These are phyloP conservation scores for Fraxinus excelsior DNA, from an alignment of 257 asterid species.

Conservation along the genomic window DNA sequence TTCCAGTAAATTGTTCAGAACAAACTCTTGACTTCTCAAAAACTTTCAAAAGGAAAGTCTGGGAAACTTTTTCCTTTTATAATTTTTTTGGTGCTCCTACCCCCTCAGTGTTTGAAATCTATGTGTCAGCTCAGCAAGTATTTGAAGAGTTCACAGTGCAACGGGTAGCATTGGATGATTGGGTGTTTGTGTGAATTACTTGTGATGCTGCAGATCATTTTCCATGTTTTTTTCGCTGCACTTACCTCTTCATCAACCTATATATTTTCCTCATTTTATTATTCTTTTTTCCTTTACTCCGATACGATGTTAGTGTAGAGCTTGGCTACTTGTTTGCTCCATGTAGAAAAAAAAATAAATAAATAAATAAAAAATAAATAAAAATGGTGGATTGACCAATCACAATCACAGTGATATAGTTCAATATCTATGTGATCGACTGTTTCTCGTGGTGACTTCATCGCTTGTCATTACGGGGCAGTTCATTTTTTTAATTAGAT, in stretches of 20 bases:
- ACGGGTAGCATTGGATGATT: background rate
- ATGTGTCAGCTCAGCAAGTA: background rate
- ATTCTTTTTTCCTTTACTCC: background rate
- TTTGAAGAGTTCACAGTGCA: conserved; percentile 11
- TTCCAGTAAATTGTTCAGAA: conserved; percentile 10
- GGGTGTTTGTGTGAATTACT: background rate
- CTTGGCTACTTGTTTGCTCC: background rate
- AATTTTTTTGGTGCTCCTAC: background rate
- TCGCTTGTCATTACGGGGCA: background rate
- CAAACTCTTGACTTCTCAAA: background rate
- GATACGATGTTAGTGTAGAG: background rate
- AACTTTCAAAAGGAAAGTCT: background rate
- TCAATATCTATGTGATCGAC: background rate
- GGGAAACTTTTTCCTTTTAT: background rate
- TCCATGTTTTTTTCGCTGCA: background rate
- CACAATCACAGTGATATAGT: background rate
- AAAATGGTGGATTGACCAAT: background rate
- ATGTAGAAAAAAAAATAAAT: background rate
- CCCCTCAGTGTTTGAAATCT: background rate
- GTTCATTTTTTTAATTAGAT: background rate
- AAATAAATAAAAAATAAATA: too few relatives aligned
- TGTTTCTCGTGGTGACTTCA: background rate
- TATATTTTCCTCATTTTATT: background rate
- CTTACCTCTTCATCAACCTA: conserved; percentile 3
- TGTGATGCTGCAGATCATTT: background rate